Base-by-base conservation (phyloP, 495 filamentous ascomycete species). In the Delitschia confertaspora region DNA sequence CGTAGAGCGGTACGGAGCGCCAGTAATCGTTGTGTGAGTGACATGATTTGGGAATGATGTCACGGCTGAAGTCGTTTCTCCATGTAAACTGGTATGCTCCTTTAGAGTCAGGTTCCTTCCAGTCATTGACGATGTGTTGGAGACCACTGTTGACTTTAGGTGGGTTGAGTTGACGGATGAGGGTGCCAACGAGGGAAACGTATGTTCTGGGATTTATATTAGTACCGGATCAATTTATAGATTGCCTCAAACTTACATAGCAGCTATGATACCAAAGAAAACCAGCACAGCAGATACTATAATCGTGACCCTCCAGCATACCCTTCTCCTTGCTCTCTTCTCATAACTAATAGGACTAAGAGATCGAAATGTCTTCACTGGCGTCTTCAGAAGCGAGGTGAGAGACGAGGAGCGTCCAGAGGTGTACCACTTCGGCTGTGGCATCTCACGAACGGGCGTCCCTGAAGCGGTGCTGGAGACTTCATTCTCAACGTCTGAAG, bases 1-100 rank as follows among this genome's bases (percentile, higher is more conserved):
- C 24, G 27, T 54, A 54, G 8, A 48, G 19, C 9, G 44, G 51
- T 0, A 49, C 51, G 29, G 24, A 22, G 11, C 51, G 33, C 51
- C 45, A 49, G 34, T 54, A 54, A 17, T 54, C 51, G 23, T 49
- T 54, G 24, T 54, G 51, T 4, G 45, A 49, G 27, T 54, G 51
- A 21, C 51, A 54, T 21, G 43, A 39, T 23, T 45, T 45, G 6
- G 51, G 45, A 2, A 41, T 24, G 14, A 54, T 49, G 45, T 54
- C 34, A 8, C 51, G 44, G 31, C 45, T 49, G 26, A 54, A 54
- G 21, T 49, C 44, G 21, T 49, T 45, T 22, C 18, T 42, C 51
- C 51, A 54, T 19, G 40, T 19, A 22, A 43, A 49, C 11, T 27
- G 10, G 21, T 29, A 49, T 21, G 51, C 33, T 9, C 45, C 51